Conservation (phyloP, 805 yeast species). For the Ogataea trehalophila region DNA sequence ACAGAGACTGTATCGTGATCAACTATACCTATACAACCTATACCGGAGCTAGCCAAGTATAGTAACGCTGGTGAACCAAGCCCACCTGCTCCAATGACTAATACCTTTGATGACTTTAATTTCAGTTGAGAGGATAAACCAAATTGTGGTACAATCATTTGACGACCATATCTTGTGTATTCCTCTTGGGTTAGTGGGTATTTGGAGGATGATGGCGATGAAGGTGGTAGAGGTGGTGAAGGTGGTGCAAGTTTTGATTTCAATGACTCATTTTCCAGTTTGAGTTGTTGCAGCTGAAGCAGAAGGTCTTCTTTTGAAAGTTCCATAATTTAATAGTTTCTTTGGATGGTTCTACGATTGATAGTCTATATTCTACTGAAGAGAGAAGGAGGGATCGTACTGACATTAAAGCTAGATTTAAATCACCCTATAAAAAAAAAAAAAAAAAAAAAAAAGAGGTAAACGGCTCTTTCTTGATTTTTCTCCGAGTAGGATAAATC, state of each 20-base stretch:
- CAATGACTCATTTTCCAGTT: constrained; percentile 6
- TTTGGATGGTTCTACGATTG: constrained; percentile 47
- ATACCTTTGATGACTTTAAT: constrained; percentile 52
- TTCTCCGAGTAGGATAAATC: too few species aligned
- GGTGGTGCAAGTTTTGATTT: not conserved
- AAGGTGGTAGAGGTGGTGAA: not conserved
- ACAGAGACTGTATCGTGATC: constrained; percentile 82
- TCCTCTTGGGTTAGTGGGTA: constrained; percentile 50
- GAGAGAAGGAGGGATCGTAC: not conserved
- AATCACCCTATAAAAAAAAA: too few species aligned
- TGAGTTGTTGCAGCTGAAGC: constrained; percentile 21
- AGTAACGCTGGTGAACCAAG: constrained; percentile 88
- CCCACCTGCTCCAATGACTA: constrained; percentile 96
- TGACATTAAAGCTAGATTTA: not conserved
- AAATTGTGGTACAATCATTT: constrained; percentile 85
- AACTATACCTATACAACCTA: constrained; percentile 79
- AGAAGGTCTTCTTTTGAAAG: constrained; percentile 14
- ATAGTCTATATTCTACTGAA: not conserved
- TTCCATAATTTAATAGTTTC: constrained; percentile 27
- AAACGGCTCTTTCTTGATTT: too few species aligned
- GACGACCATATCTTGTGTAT: constrained; percentile 84
- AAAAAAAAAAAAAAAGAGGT: too few species aligned
- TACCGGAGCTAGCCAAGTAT: constrained; percentile 83
- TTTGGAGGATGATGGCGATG: not conserved
- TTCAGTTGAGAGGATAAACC: constrained; percentile 55